These are phyloP conservation scores for Blastobotrys niveus DNA, from an alignment of 1,139 yeast species.

Conservation along the genomic window DNA sequence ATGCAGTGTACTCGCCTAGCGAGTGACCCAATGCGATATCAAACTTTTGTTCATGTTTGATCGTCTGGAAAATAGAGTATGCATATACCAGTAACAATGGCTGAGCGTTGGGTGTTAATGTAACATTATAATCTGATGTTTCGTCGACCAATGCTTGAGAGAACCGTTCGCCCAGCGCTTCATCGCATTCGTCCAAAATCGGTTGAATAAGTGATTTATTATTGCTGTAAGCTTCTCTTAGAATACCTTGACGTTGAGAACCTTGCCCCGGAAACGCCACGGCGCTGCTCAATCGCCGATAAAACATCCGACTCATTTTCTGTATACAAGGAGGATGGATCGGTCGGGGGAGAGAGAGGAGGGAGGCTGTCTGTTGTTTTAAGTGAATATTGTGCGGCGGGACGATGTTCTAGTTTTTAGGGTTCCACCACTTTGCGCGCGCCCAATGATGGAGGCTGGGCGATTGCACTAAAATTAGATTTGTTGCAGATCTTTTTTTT, in stretches of 20 bases:
- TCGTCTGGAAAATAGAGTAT: constrained; percentile 36
- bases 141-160: constrained; percentile 27
- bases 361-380: neutral
- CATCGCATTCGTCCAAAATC: constrained; percentile 33
- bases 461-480: no score
- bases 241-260: constrained; percentile 36
- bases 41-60: constrained; percentile 26
- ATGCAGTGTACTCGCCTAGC: constrained; percentile 56
- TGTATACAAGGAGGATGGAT: neutral
- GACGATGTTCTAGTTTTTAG: no score
- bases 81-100: constrained; percentile 54
- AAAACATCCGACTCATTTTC: no score
- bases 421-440: no score
- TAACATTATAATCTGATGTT: constrained; percentile 29
- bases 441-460: no score
- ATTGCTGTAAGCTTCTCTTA: constrained; percentile 24
- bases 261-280: constrained; percentile 38
- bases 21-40: constrained; percentile 50
- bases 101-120: constrained; percentile 48
- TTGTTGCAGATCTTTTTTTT: no score
- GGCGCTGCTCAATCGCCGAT: no score
- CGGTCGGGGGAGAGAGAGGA: neutral
- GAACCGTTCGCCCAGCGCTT: constrained; percentile 27
- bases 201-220: constrained; percentile 25
- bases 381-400: neutral